Evolutionary conservation across 345 rosid species (phyloP).

Genomic region (Brassica carinata): DNA sequence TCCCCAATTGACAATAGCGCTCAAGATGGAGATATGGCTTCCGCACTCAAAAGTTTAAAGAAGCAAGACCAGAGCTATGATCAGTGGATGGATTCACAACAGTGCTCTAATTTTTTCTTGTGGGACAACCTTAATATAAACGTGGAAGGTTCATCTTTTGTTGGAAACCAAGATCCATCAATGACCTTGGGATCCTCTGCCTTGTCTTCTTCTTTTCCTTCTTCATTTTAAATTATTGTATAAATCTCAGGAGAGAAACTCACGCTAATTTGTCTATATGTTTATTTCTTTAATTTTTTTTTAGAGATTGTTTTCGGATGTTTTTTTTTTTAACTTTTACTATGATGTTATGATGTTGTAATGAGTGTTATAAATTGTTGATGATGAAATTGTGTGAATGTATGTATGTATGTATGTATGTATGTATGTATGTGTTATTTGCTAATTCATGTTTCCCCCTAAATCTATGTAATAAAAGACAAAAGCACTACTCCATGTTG

Average conservation of each 20-base stretch:
- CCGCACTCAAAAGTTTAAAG: constrained; percentile 56
- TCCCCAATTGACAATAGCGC: constrained; percentile 43
- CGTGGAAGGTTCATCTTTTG: constrained; percentile 63
- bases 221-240: constrained; percentile 55
- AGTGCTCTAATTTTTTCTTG: constrained; percentile 66
- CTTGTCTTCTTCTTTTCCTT: constrained; percentile 71
- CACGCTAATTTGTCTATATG: constrained; percentile 23
- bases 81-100: constrained; percentile 83
- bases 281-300: not conserved
- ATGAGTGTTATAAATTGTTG: constrained; percentile 17
- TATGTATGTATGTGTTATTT: constrained; percentile 4
- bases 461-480: not conserved
- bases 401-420: not conserved
- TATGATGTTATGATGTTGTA: constrained; percentile 22
- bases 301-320: not conserved
- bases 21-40: constrained; percentile 64
- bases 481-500: not conserved
- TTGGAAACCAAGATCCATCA: constrained; percentile 44
- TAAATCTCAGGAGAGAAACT: constrained; percentile 5
- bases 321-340: not conserved
- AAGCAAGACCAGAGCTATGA: constrained; percentile 63
- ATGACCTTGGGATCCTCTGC: constrained; percentile 49
- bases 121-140: constrained; percentile 61
- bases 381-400: constrained; percentile 20
- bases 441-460: not conserved